phyloP scores from a whole-genome alignment of 352 stramenopile genomes.

The Phytophthora fragariaefolia region DNA sequence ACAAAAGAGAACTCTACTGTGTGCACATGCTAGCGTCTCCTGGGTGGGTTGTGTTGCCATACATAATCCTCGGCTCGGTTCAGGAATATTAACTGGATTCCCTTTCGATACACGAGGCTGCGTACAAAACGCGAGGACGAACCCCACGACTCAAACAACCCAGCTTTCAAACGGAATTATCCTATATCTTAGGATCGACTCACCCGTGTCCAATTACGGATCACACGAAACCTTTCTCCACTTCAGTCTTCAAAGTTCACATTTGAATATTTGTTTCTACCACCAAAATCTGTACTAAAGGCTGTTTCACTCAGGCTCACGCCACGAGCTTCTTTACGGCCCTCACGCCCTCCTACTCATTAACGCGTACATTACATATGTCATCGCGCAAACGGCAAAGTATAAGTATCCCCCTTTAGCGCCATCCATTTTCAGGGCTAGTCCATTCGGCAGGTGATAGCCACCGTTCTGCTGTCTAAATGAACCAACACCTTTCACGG shows the following conservation, averaged over 20 bases:
- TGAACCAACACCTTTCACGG: slow-evolving; percentile 31
- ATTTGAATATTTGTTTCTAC: too few species aligned
- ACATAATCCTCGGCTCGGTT: background rate
- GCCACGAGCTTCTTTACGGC: slow-evolving; percentile 4
- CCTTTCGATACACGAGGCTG: background rate
- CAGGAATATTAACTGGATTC: background rate
- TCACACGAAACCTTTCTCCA: background rate
- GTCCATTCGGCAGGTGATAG: slow-evolving; percentile 85
- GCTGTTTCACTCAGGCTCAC: slow-evolving; percentile 4
- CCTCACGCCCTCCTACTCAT: slow-evolving; percentile 76
- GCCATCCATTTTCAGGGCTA: slow-evolving; percentile 83
- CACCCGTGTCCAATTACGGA: background rate
- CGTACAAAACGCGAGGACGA: background rate
- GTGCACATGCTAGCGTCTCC: slow-evolving; percentile 1
- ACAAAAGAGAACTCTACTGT: slow-evolving; percentile 1
- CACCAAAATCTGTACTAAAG: background rate
- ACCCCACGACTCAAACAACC: background rate
- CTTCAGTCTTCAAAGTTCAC: background rate
- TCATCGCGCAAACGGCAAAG: slow-evolving; percentile 25
- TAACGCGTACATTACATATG: slow-evolving; percentile 22
- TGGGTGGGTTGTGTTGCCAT: background rate
- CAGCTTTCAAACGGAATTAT: slow-evolving; percentile 1
- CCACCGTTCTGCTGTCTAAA: slow-evolving; percentile 85
- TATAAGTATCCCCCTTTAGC: slow-evolving; percentile 57
- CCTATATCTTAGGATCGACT: background rate